Evolutionary conservation across 2,329 filamentous ascomycete genomes (phyloP), one percentile per base, ranked within the genome.

Genomic region (Myrmaecium sp.): DNA sequence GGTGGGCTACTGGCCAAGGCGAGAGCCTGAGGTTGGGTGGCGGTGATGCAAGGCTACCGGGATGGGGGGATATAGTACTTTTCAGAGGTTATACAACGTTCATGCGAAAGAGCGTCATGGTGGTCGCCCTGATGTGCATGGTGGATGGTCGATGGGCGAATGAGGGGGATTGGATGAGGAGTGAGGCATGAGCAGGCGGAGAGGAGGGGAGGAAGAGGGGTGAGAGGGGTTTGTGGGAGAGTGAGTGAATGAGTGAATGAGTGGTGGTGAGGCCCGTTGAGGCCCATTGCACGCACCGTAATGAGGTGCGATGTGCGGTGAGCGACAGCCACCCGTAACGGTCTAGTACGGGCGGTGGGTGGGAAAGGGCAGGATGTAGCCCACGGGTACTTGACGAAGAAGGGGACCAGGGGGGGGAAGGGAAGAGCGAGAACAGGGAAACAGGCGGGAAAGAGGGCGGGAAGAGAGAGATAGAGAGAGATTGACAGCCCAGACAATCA

Each of bases 21-120:
- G 37, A 43, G 44, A 36, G 41, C 39, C 33, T 34, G 39, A 33
- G 35, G 29, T 27, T 30, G 33, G 35, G 18, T 20, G 18, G 18
- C 26, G 14, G 17, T 11, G 17, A 21, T 26, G 9, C 25, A 10
- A 17, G 13, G 5, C 14, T 9, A 14, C 25, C 12, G 16, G 14
- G n/a, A n/a, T 7, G 8, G 13, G 25, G 25, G 25, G 10, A 9
- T 17, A 9, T 21, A 20, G 24, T 13, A 14, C 13, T 26, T 11
- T 14, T n/a, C 14, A 26, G n/a, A n/a, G n/a, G n/a, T n/a, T n/a
- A n/a, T n/a, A n/a, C n/a, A n/a, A n/a, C n/a, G n/a, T n/a, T n/a
- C n/a, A n/a, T n/a, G n/a, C n/a, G n/a, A n/a, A n/a, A n/a, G n/a
- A n/a, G n/a, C n/a, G n/a, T n/a, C n/a, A n/a, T n/a, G n/a, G n/a